phyloP scores from a whole-genome alignment of 768 basidiomycete species.

The Auriscalpium orientale region DNA sequence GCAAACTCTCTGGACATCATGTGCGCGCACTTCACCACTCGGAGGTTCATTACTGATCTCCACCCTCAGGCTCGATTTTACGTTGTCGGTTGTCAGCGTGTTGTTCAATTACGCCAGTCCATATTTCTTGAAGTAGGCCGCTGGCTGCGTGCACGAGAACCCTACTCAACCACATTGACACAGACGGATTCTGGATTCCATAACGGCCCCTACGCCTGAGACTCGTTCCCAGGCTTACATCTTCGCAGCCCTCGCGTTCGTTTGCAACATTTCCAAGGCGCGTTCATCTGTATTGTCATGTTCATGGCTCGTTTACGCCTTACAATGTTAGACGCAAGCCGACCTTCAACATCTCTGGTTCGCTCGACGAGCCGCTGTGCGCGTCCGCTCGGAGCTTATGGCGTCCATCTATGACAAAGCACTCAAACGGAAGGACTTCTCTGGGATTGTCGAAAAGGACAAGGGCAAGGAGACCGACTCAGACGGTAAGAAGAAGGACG shows the following conservation, averaged over 20 bases:
- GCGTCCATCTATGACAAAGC: conserved; percentile 85
- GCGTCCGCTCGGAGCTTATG: conserved; percentile 76
- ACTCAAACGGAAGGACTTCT: conserved; percentile 75
- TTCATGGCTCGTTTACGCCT: not conserved
- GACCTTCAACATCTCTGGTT: conserved; percentile 77
- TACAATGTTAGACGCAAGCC: conserved; percentile 27
- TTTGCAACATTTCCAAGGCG: conserved; percentile 51
- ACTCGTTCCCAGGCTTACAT: conserved; percentile 59
- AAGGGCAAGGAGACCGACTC: conserved; percentile 24
- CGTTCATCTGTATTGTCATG: not conserved
- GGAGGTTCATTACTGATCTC: not conserved
- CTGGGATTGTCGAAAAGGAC: conserved; percentile 59
- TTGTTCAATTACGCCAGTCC: conserved; percentile 74
- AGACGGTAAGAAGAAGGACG: conserved; percentile 18
- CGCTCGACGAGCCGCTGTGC: conserved; percentile 62
- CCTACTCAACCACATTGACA: not conserved
- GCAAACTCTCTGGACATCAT: conserved; percentile 41
- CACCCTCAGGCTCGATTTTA: conserved; percentile 28
- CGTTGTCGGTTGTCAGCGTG: conserved; percentile 61
- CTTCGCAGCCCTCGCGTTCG: conserved; percentile 70
- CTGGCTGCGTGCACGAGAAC: not conserved
- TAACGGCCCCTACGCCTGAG: conserved; percentile 42
- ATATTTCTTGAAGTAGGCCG: conserved; percentile 61
- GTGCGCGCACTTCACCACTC: not conserved
- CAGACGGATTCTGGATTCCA: conserved; percentile 51